phyloP scores from a whole-genome alignment of 176 grass and related monocot species.

The Aechmea fasciata region DNA sequence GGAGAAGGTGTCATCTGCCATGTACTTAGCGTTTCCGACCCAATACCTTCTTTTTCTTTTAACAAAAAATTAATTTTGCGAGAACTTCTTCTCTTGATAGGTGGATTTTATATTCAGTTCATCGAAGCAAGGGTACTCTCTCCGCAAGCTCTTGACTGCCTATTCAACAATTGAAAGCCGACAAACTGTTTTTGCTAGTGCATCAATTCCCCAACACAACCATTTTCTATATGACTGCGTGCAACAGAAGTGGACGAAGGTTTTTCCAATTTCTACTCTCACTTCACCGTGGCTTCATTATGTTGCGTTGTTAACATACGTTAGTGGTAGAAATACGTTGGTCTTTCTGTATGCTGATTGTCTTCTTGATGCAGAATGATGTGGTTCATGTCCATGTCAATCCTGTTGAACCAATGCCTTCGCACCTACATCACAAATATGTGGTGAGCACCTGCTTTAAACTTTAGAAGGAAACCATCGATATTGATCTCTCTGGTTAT shows the following conservation, averaged over 20 bases:
- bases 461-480: not conserved
- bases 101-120: constrained; percentile 96
- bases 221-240: constrained; percentile 74
- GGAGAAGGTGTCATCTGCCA: too few species aligned
- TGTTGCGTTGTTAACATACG: not conserved
- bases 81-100: constrained; percentile 24
- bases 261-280: constrained; percentile 13
- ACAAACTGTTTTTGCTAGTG: constrained; percentile 86
- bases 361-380: constrained; percentile 47
- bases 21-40: too few species aligned
- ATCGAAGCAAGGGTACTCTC: constrained; percentile 59
- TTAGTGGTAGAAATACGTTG: not conserved
- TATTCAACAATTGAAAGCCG: constrained; percentile 53
- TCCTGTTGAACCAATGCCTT: constrained; percentile 63
- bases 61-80: not conserved
- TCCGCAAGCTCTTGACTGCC: constrained; percentile 73
- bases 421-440: constrained; percentile 49
- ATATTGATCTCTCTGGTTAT: not conserved
- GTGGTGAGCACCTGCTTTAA: constrained; percentile 33
- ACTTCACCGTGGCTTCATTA: constrained; percentile 3
- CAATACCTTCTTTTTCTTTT: not conserved
- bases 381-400: constrained; percentile 90
- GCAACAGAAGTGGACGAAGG: constrained; percentile 97
- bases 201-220: constrained; percentile 94
- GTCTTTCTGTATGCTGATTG: not conserved